phyloP scores from a whole-genome alignment of 2,329 filamentous ascomycete species.

The Alternaria hordeiaustralica region DNA sequence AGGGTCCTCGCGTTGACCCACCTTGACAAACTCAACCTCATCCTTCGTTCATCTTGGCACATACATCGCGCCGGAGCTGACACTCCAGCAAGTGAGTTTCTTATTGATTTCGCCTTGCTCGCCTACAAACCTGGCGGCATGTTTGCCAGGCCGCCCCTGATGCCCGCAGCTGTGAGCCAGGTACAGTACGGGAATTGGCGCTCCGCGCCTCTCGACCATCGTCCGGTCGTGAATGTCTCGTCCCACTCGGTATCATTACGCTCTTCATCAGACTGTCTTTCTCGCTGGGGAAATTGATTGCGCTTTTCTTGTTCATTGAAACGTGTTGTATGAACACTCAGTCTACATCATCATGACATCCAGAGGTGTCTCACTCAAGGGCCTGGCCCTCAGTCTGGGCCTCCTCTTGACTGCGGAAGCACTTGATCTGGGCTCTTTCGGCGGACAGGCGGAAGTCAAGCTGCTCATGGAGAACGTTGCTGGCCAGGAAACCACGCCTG shows the following conservation, averaged over 20 bases:
- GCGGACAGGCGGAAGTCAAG: constrained; percentile 1
- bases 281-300: not conserved
- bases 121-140: not conserved
- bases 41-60: not conserved
- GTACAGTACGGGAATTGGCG: not conserved
- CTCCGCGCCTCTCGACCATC: not conserved
- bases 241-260: not conserved
- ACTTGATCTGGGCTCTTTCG: constrained; percentile 2
- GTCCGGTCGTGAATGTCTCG: not conserved
- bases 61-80: not conserved
- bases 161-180: not conserved
- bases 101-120: not conserved
- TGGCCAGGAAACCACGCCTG: not conserved
- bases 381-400: not conserved
- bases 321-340: not conserved
- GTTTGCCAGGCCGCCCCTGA: not conserved
- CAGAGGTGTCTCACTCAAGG: not conserved
- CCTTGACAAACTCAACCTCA: not conserved
- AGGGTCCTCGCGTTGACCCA: not conserved
- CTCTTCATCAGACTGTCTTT: not conserved
- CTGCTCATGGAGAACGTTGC: constrained; percentile 2
- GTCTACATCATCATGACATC: not conserved
- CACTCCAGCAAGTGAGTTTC: not conserved
- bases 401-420: not conserved
- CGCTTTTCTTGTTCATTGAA: not conserved